Base-by-base conservation (phyloP, 768 basidiomycete genomes). In the Boletus pseudo-olivaceus region DNA sequence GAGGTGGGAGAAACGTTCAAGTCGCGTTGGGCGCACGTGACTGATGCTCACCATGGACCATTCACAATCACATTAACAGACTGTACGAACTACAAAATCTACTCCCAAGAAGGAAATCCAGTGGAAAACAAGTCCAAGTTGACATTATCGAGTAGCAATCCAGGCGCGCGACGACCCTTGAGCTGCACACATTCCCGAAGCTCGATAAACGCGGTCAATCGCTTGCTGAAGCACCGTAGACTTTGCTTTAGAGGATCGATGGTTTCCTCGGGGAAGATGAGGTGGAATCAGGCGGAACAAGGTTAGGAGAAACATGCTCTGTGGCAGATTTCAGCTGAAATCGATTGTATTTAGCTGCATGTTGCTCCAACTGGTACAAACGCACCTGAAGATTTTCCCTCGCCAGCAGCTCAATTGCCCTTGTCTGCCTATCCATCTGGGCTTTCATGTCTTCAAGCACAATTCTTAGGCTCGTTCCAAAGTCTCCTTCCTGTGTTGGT, bases 371-470 rank as follows among this genome's bases (percentile, higher is more conserved):
- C 27, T 26, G 33, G 29, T 33, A 19, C 29, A 35, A 49, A 65
- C 54, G 34, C 58, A 78, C 81, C 73, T 76, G 74, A 42, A 68
- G 67, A 55, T 82, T 82, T 59, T 82, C 80, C 57, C 75, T 75
- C 14, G 69, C 65, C 30, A 82, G 58, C 49, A 63, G 53, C 45
- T 78, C 71, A 9, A 82, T 71, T 17, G 75, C 73, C 44, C 70
- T 64, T 7, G 75, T 73, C 63, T 82, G 81, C 62, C 75, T 68
- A 47, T 81, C 75, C 59, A 82, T 76, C 62, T 79, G 75, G 57
- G 64, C 59, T 63, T 76, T 79, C 76, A 82, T 75, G 54, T 75
- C 71, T 49, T 66, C 70, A 30, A 82, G 71, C 56, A 76, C 69
- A 26, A 71, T 61, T 50, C 67, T 70, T 26, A 73, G 49, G 30